Evolutionary conservation across 2,329 filamentous ascomycete species (phyloP), one percentile per base, ranked within the genome.

Genomic region (Epichloe festucae): DNA sequence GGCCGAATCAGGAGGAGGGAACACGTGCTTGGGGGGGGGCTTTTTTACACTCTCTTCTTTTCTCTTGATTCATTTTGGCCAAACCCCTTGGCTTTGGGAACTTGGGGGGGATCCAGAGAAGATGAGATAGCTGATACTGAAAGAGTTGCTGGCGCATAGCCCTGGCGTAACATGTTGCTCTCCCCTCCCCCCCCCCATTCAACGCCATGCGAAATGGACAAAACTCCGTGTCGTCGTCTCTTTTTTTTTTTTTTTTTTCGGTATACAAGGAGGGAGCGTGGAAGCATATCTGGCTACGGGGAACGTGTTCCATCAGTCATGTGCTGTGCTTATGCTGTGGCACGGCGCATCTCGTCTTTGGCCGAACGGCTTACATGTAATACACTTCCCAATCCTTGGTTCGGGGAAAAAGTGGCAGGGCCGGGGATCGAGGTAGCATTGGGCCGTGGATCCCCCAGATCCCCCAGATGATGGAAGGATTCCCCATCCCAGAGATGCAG

Each of bases 1-100:
- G 55, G 36, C 53, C 53, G 53, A 56, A 50, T 56, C 51, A 48
- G 41, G 19, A 42, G 19, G 46, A 7, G 34, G 46, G 34, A 4
- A 44, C 46, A 52, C 50, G 50, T 52, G 50, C 40, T 45, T n/a
- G 12, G 42, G 15, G 17, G 17, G 17, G 3, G 23, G 4, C 11
- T 6, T 23, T 23, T 6, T 14, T 34, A 15, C 3, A n/a, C 41
- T 41, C 11, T 41, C 5, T 21, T 21, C 2, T 27, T 27, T 6
- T 14, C 27, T 31, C 8, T 31, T 31, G 3, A 11, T 4, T 31
- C 0, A 4, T 11, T 10, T 31, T 31, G 23, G 17, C 19, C 41
- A 23, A 21, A 19, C n/a, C 38, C 38, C 23, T 7, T 0, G 14
- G 2, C 15, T 17, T n/a, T 49, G 39, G 8, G 7, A 39, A 15